A percentile compares a stretch with the other conserved stretches of the same genome.
phyloP scores from a whole-genome alignment of 2,329 filamentous ascomycete species.

The Aspergillus sojae region DNA sequence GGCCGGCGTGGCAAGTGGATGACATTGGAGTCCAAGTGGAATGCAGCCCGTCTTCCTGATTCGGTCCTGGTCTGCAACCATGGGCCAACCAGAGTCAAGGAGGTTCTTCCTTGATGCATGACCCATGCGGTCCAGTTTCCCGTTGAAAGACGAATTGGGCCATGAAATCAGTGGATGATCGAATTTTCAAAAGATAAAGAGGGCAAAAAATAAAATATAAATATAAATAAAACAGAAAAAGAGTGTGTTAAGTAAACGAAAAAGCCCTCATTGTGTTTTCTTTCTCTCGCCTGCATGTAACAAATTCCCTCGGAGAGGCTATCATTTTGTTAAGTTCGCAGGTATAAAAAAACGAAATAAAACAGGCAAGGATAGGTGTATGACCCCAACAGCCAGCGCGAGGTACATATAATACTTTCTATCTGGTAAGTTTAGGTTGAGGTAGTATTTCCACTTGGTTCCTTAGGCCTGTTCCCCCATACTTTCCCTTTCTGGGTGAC shows the following conservation, averaged over 20 bases:
- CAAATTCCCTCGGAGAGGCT: background rate
- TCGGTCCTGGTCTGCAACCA: constrained; percentile 15
- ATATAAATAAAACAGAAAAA: background rate
- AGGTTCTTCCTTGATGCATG: constrained; percentile 2
- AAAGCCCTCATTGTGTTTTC: background rate
- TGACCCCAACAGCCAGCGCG: background rate
- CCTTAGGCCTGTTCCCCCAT: constrained; percentile 9
- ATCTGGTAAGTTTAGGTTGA: background rate
- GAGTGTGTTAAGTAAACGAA: background rate
- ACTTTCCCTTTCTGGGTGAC: constrained; percentile 16
- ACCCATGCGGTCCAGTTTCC: background rate
- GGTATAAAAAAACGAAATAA: background rate
- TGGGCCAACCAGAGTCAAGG: constrained; percentile 7
- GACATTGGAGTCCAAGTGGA: background rate
- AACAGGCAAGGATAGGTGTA: background rate
- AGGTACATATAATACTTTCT: background rate
- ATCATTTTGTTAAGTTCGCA: background rate
- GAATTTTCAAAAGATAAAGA: background rate
- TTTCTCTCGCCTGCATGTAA: background rate
- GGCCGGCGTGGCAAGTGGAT: constrained; percentile 15
- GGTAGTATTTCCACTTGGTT: constrained; percentile 2
- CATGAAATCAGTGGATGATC: background rate
- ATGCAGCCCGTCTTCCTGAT: constrained; percentile 10
- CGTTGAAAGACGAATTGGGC: background rate
- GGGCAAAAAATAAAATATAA: background rate